Evolutionary conservation across 2,329 filamentous ascomycete genomes (phyloP).

Genomic region (Westerdykella ornata): DNA sequence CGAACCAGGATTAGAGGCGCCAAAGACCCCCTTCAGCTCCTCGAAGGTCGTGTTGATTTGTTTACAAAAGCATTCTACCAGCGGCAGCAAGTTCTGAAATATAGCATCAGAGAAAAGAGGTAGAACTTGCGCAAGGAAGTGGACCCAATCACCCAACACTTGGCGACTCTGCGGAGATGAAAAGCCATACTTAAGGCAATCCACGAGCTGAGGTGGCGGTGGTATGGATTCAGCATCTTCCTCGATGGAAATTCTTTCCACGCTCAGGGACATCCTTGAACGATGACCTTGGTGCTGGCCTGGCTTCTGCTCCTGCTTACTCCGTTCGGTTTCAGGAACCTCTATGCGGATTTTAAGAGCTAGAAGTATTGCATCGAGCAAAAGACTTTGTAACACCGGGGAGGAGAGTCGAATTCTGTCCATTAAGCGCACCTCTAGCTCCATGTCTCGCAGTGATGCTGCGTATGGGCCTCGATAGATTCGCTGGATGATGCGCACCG

Average conservation of each 20-base stretch:
- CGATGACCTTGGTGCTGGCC: slow-evolving; percentile 15
- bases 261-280: slow-evolving; percentile 25
- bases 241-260: slow-evolving; percentile 26
- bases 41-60: slow-evolving; percentile 69
- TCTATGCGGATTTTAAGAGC: slow-evolving; percentile 57
- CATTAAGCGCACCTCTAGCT: slow-evolving; percentile 65
- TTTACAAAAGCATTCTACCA: slow-evolving; percentile 82
- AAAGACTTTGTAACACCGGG: slow-evolving; percentile 66
- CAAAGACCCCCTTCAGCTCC: slow-evolving; percentile 61
- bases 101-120: slow-evolving; percentile 78
- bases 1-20: slow-evolving; percentile 24
- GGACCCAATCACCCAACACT: slow-evolving; percentile 86
- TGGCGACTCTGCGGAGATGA: slow-evolving; percentile 65
- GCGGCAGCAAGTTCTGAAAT: slow-evolving; percentile 81
- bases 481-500: slow-evolving; percentile 58
- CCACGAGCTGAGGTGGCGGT: slow-evolving; percentile 68
- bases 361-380: slow-evolving; percentile 72
- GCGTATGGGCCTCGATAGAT: slow-evolving; percentile 61
- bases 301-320: slow-evolving; percentile 12
- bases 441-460: slow-evolving; percentile 52
- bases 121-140: slow-evolving; percentile 74
- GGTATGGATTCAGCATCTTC: slow-evolving; percentile 30
- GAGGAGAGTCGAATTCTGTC: slow-evolving; percentile 53
- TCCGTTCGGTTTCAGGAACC: slow-evolving; percentile 13
- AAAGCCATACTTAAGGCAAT: slow-evolving; percentile 76